Percentiles rank a stretch among this genome's conserved stretches.
phyloP scores from a whole-genome alignment of 768 basidiomycete species.

The Lactarius indigo region DNA sequence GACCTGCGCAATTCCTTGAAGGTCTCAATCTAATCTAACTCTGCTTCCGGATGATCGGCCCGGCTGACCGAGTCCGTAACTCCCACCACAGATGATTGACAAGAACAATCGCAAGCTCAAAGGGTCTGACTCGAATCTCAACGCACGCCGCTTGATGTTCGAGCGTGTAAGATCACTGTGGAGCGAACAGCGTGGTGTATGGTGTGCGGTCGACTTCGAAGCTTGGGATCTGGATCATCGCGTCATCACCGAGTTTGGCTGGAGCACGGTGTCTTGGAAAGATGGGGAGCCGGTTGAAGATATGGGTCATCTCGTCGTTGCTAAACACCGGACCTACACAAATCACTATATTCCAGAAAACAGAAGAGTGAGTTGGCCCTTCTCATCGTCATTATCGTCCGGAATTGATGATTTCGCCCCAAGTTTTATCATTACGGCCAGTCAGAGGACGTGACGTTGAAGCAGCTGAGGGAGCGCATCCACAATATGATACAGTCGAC shows the following conservation, averaged over 20 bases:
- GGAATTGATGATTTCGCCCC: neutral
- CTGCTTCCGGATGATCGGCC: conserved; percentile 1
- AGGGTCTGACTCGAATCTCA: conserved; percentile 53
- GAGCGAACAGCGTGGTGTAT: conserved; percentile 59
- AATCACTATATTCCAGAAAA: conserved; percentile 68
- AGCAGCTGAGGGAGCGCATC: conserved; percentile 51
- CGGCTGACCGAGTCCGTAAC: conserved; percentile 1
- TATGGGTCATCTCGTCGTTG: conserved; percentile 58
- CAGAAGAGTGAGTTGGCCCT: conserved; percentile 45
- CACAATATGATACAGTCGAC: conserved; percentile 42
- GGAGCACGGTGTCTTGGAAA: conserved; percentile 56
- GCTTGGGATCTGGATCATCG: conserved; percentile 77
- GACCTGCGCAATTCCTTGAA: conserved; percentile 58
- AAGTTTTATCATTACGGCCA: conserved; percentile 68
- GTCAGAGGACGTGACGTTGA: conserved; percentile 51
- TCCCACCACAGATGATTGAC: conserved; percentile 53
- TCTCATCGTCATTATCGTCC: neutral
- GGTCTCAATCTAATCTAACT: conserved; percentile 34
- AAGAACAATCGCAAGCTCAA: conserved; percentile 80
- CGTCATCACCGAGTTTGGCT: conserved; percentile 81
- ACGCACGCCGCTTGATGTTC: conserved; percentile 57
- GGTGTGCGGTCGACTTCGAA: conserved; percentile 81
- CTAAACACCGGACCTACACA: conserved; percentile 52
- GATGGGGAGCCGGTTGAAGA: conserved; percentile 46
- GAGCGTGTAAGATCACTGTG: conserved; percentile 66